Evolutionary conservation across 169 alveolate species (phyloP), one percentile per base, ranked within the genome.

Genomic region (Plasmodium knowlesi): DNA sequence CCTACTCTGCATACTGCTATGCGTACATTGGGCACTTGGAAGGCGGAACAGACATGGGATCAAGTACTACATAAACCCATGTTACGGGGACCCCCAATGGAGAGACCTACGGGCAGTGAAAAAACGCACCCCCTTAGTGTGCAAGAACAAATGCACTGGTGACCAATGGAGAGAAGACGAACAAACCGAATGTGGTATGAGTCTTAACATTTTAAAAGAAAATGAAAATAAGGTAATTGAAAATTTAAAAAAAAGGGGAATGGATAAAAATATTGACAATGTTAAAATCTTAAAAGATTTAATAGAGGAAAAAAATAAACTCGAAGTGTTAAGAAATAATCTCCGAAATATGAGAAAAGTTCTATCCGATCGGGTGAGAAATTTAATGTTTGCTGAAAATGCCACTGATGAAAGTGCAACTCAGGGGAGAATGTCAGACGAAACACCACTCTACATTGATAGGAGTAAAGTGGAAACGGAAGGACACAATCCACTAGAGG

Each of bases 261-360:
- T 82, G 86, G 85, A 82, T 28, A 78, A 81, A 82, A 57, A 82
- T 37, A 6, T 91, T 32, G 46, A 61, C 14, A 50, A 46, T 71
- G 61, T 78, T 19, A 37, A 70, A 25, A 57, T 91, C 39, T 30
- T 91, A 57, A 80, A 91, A 82, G 57, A 70, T 10, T 25, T 91
- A 5, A 91, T 54, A 50, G 72, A 91, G 30, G 82, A 81, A 91
- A 91, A 91, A 74, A 82, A 82, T 50, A 32, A 91, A 43, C 37
- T 81, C 1, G 95, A 91, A 46, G 53, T 70, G 41, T 30, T 73
- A 39, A 91, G 82, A 71, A 91, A 91, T 70, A 57, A 72, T 81
- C 85, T 91, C 16, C 71, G 95, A 37, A 91, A 91, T 91, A 91
- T 22, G 84, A 41, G 88, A 82, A 91, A 91, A 72, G n/a, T 81